Evolutionary conservation across 1,284 basidiomycete species (phyloP), one percentile per base, ranked within the genome.

Genomic region (Taiwanofungus camphoratus): DNA sequence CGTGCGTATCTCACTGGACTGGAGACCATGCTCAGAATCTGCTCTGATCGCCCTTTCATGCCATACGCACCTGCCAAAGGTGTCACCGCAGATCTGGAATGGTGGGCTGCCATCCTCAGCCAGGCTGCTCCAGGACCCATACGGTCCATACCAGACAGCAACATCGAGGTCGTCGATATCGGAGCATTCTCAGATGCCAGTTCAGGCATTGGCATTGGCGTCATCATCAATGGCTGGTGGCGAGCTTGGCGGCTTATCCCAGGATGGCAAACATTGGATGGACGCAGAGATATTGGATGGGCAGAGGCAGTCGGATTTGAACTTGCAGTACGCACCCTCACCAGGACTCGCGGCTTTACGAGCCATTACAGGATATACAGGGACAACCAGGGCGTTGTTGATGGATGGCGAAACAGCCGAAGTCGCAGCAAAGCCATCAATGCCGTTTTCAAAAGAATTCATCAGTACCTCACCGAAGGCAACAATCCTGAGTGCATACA

Each of bases 1-100:
- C 58, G 69, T 31, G 71, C 74, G 32, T 75, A 73, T 1, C 59
- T 74, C 21, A 57, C 76, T 36, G 71, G 70, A 51, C 55, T 74
- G 21, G 53, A 58, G 31, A 12, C 41, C 22, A 52, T 56, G 49
- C 46, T 59, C 2, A 43, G 50, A 0, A 26, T 51, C 4, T 55
- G 36, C 38, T 13, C 36, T 20, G 36, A 49, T 18, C n/a, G 37
- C 31, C 66, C 64, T 23, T 64, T 63, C 54, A 36, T 50, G 19
- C 58, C 55, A 16, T 48, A 52, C 19, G 40, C 49, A 26, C 49
- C 64, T 2, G 57, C 62, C 1, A 27, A 31, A 16, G 18, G 16
- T 7, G 46, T 50, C 1, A 1, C 13, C 0, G 38, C 40, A 0
- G 68, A 71, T 38, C 48, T 73, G 3, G 2, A 9, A 0, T 74